Conservation (phyloP, 2,329 filamentous ascomycete genomes). For the Dactylonectria macrodidyma region DNA sequence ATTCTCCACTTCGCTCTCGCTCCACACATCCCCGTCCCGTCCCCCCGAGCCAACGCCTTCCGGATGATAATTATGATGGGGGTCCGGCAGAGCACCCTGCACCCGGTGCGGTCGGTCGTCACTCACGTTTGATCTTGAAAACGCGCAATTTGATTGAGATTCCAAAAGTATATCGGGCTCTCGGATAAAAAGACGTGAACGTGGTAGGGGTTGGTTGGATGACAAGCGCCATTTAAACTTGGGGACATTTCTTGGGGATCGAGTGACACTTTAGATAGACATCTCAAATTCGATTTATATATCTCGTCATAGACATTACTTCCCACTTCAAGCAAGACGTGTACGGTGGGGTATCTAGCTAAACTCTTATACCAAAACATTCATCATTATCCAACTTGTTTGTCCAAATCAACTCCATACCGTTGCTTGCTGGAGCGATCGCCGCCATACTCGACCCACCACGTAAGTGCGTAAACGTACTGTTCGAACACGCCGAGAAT, state of each 20-base stretch:
- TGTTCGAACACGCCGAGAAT: slow-evolving; percentile 31
- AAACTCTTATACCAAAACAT: slow-evolving; percentile 18
- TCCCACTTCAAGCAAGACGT: neutral
- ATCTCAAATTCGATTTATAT: neutral
- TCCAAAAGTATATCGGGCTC: slow-evolving; percentile 39
- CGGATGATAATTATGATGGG: neutral
- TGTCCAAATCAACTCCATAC: slow-evolving; percentile 52
- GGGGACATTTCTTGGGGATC: neutral
- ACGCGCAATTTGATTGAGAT: slow-evolving; percentile 57
- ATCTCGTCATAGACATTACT: neutral
- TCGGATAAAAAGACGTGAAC: slow-evolving; percentile 36
- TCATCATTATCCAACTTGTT: slow-evolving; percentile 16
- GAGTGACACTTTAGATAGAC: neutral
- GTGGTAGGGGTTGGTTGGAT: too few species aligned
- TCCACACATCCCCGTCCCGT: neutral
- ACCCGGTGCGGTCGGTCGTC: slow-evolving; percentile 49
- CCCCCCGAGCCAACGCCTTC: neutral
- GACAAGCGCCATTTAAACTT: too few species aligned
- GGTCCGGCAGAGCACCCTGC: slow-evolving; percentile 33
- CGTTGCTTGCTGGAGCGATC: slow-evolving; percentile 25
- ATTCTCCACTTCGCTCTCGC: neutral
- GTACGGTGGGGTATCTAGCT: slow-evolving; percentile 4
- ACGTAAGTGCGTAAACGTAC: slow-evolving; percentile 56
- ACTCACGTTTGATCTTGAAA: slow-evolving; percentile 51
- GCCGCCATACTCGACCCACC: slow-evolving; percentile 57